These are phyloP conservation scores for Chimonanthus praecox DNA, from an alignment of 164 flowering plant genomes.

Conservation along the genomic window DNA sequence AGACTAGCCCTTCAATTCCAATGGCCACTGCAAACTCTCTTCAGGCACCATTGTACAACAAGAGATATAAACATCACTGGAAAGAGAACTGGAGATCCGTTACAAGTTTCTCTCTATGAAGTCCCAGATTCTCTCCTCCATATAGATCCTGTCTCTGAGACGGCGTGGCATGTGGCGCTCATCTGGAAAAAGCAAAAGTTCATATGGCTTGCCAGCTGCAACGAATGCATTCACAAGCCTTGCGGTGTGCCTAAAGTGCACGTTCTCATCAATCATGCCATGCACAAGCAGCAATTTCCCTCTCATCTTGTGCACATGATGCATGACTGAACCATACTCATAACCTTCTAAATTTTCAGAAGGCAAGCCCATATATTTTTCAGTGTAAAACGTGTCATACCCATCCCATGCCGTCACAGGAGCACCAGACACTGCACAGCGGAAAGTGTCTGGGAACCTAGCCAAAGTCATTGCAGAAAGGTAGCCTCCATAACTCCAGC, in stretches of 20 bases:
- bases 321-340: constrained; percentile 59
- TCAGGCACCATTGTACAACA: neutral
- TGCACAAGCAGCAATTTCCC: constrained; percentile 79
- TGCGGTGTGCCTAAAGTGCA: constrained; percentile 95
- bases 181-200: constrained; percentile 75
- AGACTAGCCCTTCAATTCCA: neutral
- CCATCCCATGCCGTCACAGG: constrained; percentile 98
- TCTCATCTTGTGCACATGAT: constrained; percentile 54
- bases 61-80: neutral
- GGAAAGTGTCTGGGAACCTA: constrained; percentile 62
- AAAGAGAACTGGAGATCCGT: constrained; percentile 2
- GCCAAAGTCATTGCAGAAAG: constrained; percentile 73
- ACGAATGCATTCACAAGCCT: constrained; percentile 81
- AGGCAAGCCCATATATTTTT: constrained; percentile 93
- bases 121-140: constrained; percentile 93
- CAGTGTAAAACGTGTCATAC: constrained; percentile 91
- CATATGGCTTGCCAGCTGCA: constrained; percentile 62
- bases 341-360: constrained; percentile 40
- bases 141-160: constrained; percentile 59
- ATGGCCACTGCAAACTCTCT: neutral
- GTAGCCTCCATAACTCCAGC: constrained; percentile 98
- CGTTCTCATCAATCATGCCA: constrained; percentile 96
- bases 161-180: constrained; percentile 86
- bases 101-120: constrained; percentile 68
- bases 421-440: constrained; percentile 79